phyloP scores from a whole-genome alignment of 768 basidiomycete species.

The Boletus vermiculosoides region DNA sequence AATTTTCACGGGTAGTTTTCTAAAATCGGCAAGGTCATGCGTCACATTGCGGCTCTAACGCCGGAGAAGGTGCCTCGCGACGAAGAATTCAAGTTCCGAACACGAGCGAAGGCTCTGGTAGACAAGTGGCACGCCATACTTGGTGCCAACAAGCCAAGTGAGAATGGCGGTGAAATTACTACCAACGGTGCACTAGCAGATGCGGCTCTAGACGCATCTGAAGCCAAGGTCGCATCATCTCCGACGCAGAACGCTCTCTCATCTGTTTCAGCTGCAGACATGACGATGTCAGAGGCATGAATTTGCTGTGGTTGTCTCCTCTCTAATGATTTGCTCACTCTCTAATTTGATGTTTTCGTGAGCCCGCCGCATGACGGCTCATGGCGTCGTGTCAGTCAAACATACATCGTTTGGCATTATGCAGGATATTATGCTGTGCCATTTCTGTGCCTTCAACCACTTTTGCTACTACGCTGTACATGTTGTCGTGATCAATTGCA shows the following conservation, averaged over 20 bases:
- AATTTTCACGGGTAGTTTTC: conserved; percentile 33
- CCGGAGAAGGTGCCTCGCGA: conserved; percentile 47
- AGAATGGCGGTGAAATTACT: conserved; percentile 29
- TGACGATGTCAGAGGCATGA: conserved; percentile 44
- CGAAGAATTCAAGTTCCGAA: conserved; percentile 52
- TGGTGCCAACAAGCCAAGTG: conserved; percentile 33
- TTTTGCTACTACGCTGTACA: conserved; percentile 28
- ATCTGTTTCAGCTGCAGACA: conserved; percentile 35
- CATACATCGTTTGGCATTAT: conserved; percentile 21
- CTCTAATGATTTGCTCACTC: conserved; percentile 8
- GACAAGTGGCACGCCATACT: conserved; percentile 44
- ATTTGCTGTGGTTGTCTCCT: conserved; percentile 8
- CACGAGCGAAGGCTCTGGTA: conserved; percentile 47
- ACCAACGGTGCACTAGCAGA: conserved; percentile 29
- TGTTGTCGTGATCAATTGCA: conserved; percentile 27
- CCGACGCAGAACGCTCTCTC: conserved; percentile 30
- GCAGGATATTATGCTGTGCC: conserved; percentile 21
- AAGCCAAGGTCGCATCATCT: conserved; percentile 22
- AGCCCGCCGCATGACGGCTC: conserved; percentile 7
- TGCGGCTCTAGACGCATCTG: conserved; percentile 13
- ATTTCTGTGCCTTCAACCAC: conserved; percentile 21
- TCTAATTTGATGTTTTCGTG: conserved; percentile 18
- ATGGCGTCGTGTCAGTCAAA: conserved; percentile 17
- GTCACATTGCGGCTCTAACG: conserved; percentile 51
- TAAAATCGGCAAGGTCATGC: conserved; percentile 61